Evolutionary conservation across 2,329 filamentous ascomycete species (phyloP).

Genomic region (Tolypocladium tundrense): DNA sequence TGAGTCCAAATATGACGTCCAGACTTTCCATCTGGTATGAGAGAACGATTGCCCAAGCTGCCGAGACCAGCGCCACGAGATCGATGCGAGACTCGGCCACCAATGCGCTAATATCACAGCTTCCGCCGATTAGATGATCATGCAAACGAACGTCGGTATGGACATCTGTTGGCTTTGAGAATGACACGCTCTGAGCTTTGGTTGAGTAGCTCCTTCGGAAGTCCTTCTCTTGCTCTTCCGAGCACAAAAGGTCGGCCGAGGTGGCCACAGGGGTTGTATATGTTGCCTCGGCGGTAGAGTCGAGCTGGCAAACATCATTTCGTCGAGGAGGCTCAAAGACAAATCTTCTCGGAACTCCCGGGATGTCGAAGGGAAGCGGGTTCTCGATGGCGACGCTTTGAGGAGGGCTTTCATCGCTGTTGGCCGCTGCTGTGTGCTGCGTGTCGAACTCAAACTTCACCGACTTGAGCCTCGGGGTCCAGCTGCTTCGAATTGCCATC

Average conservation of each 20-base stretch:
- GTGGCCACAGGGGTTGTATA: not conserved
- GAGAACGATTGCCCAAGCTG: not conserved
- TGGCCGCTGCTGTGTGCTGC: not conserved
- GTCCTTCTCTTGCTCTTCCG: not conserved
- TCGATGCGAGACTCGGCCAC: not conserved
- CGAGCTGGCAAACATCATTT: not conserved
- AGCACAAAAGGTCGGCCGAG: not conserved
- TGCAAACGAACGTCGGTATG: not conserved
- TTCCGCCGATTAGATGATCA: not conserved
- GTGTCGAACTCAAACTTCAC: conserved; percentile 2
- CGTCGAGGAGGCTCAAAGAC: not conserved
- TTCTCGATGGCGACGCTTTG: not conserved
- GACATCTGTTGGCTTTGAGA: not conserved
- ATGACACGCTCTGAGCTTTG: not conserved
- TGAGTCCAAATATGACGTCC: not conserved
- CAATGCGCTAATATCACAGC: not conserved
- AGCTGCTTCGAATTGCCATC: not conserved
- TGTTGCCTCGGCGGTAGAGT: not conserved
- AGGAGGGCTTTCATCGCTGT: not conserved
- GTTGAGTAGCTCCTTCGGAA: not conserved
- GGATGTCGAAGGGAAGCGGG: not conserved
- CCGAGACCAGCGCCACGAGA: not conserved
- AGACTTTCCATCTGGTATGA: not conserved
- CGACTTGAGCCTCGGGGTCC: not conserved
- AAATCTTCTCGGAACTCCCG: not conserved